Base-by-base conservation (phyloP, 2,329 filamentous ascomycete genomes). In the Passalora sequoiae region DNA sequence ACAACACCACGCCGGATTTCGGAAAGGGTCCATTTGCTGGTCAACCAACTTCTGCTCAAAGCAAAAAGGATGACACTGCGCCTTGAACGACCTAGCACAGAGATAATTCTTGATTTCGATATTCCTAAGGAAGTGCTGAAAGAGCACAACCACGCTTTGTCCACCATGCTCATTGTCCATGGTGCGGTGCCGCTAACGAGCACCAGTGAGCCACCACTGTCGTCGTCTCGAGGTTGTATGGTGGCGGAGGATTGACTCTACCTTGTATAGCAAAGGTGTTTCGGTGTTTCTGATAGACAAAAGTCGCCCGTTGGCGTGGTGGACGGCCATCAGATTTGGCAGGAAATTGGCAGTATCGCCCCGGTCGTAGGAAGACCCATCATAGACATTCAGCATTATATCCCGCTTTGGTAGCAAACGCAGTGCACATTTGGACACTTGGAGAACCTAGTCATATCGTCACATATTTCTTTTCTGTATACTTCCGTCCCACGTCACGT, bases 1-100 rank as follows among this genome's bases (percentile, higher is more conserved):
- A 51, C 12, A 62, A 67, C 2, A 71, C 69, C 1, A 72, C 69
- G 10, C 69, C 70, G 1, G 61, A 66, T 19, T 72, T 71, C 43
- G 55, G 54, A 1, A 49, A 61, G 9, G 69, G 69, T 1, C 69
- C 69, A 4, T 71, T 69, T 46, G 62, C 60, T 9, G 65, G 66
- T 8, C 63, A 69, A 35, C 62, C 67, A 4, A 64, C 61, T 43
- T 49, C 61, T 21, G 53, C 58, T 20, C 35, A 33, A 20, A 40
- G 40, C 3, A 49, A 52, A 44, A 70, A 48, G 66, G 47, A 50
- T 28, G 50, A 52, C 25, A 38, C 35, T 15, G 42, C 44, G 30
- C 73, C 1, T 64, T 72, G 16, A 53, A n/a, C n/a, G n/a, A n/a
- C n/a, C n/a, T n/a, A n/a, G n/a, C n/a, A n/a, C n/a, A n/a, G n/a